Evolutionary conservation across 805 yeast genomes (phyloP), one percentile per base, ranked within the genome.

Genomic region (Trichomonascus vanleenenianus): DNA sequence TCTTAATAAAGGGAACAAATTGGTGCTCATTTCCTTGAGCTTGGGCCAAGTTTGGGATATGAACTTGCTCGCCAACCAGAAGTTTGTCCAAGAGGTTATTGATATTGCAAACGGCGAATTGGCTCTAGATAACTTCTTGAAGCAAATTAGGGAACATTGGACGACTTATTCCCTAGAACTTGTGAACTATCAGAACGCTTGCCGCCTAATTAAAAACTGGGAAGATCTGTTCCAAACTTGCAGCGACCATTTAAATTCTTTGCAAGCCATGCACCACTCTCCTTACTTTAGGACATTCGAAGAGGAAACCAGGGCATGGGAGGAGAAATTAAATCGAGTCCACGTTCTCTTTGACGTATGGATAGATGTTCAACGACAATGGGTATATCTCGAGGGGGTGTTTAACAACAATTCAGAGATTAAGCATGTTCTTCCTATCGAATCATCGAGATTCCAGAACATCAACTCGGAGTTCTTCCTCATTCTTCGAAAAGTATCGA

Each of bases 341-440:
- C 72, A 71, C 37, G 64, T 67, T 1, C 57, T 85, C 1, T 67
- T 85, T 30, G 85, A 80, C 50, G 56, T 63, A 0, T 88, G 96
- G 95, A 72, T 83, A 22, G 95, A 86, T 30, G 84, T 80, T 1
- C 97, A 91, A 61, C 68, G 82, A n/a, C 85, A 82, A 55, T 89
- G 95, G 95, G 76, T 85, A 1, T 87, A 91, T 58, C 67, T 89
- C 18, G 81, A 78, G 51, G 96, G 95, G 2, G 78, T 87, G 0
- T 83, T 91, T 56, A 52, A 45, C 15, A 65, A 71, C 0, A 75
- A 73, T 37, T 68, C 69, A 2, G 87, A 82, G 33, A 73, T 88
- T 15, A 68, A 71, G 47, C 68, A 64, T n/a, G 61, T 85, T 1
- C 65, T 89, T 9, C 93, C 94, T 0, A 56, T 75, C 2, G 96